Conservation (phyloP, 768 basidiomycete genomes). For the Vararia minispora region DNA sequence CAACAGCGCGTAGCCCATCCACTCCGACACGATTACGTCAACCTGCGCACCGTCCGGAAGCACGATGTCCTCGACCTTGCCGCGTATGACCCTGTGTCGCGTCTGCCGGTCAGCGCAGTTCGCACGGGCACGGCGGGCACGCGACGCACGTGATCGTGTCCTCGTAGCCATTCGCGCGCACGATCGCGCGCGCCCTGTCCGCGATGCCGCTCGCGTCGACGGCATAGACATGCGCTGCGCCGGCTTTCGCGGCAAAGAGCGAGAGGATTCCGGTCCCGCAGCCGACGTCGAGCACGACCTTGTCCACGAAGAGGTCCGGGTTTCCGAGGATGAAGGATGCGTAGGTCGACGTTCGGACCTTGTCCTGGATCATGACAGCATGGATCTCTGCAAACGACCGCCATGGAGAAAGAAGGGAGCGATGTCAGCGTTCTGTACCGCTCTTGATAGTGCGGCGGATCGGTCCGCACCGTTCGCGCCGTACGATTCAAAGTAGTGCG, state of each 20-base stretch:
- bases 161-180: constrained; percentile 42
- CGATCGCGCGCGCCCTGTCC: constrained; percentile 35
- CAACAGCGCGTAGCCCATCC: constrained; percentile 91
- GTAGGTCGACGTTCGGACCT: constrained; percentile 88
- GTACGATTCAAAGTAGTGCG: constrained; percentile 91
- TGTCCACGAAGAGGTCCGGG: constrained; percentile 70
- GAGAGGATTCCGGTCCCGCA: constrained; percentile 93
- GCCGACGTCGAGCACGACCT: constrained; percentile 88
- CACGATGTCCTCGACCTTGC: constrained; percentile 81
- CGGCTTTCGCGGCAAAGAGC: constrained; percentile 80
- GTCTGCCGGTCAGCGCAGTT: background rate
- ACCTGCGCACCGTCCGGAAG: constrained; percentile 70
- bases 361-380: constrained; percentile 93
- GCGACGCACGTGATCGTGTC: constrained; percentile 49
- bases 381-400: constrained; percentile 85
- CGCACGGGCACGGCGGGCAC: background rate
- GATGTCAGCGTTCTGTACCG: background rate
- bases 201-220: constrained; percentile 80
- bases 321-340: constrained; percentile 83
- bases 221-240: constrained; percentile 84
- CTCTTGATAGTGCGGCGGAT: background rate
- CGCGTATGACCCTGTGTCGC: constrained; percentile 59
- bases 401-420: background rate
- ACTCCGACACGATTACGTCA: constrained; percentile 93
- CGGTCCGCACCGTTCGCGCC: constrained; percentile 69